Evolutionary conservation across 2,329 filamentous ascomycete species (phyloP), one percentile per base, ranked within the genome.

Genomic region (Pezicula neosporulosa): DNA sequence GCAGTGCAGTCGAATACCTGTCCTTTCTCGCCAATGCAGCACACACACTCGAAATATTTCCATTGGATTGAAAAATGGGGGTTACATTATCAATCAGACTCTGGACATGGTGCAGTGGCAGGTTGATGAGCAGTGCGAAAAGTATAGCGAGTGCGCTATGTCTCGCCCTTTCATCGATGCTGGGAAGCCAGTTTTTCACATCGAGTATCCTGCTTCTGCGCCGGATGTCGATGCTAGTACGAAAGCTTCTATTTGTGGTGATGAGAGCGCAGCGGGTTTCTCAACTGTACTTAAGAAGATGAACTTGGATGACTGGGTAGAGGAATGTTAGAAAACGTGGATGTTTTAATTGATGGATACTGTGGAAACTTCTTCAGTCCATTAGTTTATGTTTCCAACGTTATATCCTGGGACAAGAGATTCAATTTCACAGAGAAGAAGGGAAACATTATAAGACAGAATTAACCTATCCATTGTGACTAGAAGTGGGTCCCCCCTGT

Each of bases 91-190:
- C 51, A 54, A 61, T 3, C 59, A 68, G 2, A 70, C 77, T 12
- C 54, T 77, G 6, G 66, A 71, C 24, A 67, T 77, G 6, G 78
- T 86, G 49, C 74, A 86, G 61, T 89, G 85, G 69, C 77, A 75
- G 9, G 83, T 89, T 59, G 86, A 87, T 66, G 86, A 89, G 72
- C 78, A 87, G 68, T 89, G 86, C 63, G 74, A 77, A n/a, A 59
- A 84, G 63, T 80, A 80, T 59, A 55, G 68, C 7, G 83, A 88
- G 64, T 87, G 85, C 62, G 69, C 70, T 36, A 75, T 68, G 2
- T 87, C 82, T 63, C 66, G 70, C 2, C 67, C 76, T 6, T 88
- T 88, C 61, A 76, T 84, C 50, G 59, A 74, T 7, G 77, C 76
- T 6, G 72, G 73, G 36, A 87, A 88, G 66, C 84, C 85, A 2